Evolutionary conservation across 805 yeast species (phyloP), one percentile per base, ranked within the genome.

Genomic region (Candida lessepsii): DNA sequence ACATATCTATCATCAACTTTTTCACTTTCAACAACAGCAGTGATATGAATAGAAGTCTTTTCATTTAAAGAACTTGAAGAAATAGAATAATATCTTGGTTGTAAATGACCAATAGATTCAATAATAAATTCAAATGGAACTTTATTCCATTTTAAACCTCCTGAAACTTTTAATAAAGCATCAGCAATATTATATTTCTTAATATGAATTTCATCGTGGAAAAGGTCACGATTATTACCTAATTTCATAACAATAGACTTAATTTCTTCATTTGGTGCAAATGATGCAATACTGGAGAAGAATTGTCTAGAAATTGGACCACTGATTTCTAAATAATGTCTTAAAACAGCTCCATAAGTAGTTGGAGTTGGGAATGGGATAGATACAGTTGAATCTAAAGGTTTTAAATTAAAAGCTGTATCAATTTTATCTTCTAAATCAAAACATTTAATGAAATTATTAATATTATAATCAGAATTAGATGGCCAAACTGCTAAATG

Each of bases 401-500:
- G 69, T 54, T 76, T 78, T 54, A 91, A 70, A 34, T 75, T 71
- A 48, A 89, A 77, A 7, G 84, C 83, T 3, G 60, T 56, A 36
- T 79, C 71, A 43, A 71, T 68, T 52, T 76, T 78, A 23, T 59
- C 70, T 10, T 61, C 53, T 43, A 90, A 71, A 24, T 77, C 82
- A 40, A 91, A 78, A 5, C 85, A 80, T 33, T 65, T 51, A 44
- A 84, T 65, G 51, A 93, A 84, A 30, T 72, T 69, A n/a, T 67
- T 72, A 24, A 89, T 82, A 52, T 85, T 79, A 58, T 81, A 87
- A 55, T 82, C 71, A 2, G 95, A 71, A 63, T 91, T 91, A 17
- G 93, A 86, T 25, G 97, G 93, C 95, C 96, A 87, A 42, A 93
- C 70, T 11, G 96, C 98, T 47, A 93, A 65, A 65, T 91, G 98